Evolutionary conservation across 371 early-diverging fungal species (phyloP).

Genomic region (Nosema muscidifuracis): DNA sequence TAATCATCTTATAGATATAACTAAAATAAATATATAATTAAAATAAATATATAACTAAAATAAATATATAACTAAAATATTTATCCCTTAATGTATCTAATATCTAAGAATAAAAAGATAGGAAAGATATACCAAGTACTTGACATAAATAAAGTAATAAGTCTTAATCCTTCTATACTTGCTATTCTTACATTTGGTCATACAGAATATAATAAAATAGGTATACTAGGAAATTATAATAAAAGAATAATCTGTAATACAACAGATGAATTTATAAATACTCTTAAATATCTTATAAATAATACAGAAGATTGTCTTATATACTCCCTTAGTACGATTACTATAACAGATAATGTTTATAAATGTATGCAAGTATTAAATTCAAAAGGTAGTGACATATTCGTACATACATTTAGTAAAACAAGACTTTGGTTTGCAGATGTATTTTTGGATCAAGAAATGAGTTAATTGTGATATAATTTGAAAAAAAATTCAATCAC

Average conservation of each 20-base stretch:
- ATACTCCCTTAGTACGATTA: background rate
- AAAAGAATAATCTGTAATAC: background rate
- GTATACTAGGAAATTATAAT: no score
- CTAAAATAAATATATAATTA: no score
- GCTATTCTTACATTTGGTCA: background rate
- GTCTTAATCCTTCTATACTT: background rate
- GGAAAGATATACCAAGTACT: background rate
- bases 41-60: no score
- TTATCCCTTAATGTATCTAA: background rate
- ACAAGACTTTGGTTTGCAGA: background rate
- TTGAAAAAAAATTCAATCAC: background rate
- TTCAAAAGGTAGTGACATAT: background rate
- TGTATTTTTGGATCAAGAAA: no score
- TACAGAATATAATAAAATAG: no score
- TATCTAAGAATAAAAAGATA: background rate
- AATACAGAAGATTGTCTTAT: conserved; percentile 2
- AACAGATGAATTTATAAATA: background rate
- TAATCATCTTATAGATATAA: no score
- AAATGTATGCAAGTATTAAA: background rate
- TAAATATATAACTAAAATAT: no score
- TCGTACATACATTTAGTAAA: background rate
- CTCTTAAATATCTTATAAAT: background rate
- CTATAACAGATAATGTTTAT: background rate
- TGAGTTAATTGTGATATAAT: no score
- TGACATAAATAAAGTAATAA: background rate